Evolutionary conservation across 139 green algal genomes (phyloP), one percentile per base, ranked within the genome.

Genomic region (Micromonas commoda): DNA sequence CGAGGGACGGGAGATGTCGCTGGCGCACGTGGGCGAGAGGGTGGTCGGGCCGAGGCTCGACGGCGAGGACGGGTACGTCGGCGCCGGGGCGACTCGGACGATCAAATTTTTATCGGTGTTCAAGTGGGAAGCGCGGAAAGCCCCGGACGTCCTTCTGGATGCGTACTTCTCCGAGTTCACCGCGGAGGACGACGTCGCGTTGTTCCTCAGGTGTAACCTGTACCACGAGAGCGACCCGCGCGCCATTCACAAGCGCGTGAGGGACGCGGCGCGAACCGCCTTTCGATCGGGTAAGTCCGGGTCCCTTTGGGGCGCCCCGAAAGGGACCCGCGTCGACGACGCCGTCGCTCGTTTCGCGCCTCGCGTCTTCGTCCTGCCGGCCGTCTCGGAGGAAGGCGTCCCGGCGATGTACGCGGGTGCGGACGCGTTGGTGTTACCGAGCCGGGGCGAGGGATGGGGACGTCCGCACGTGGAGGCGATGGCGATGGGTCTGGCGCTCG

Each of bases 381-480:
- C 82, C 32, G 60, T 89, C 23, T 37, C 81, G 3, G 60, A 84
- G 32, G 34, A 19, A 52, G 76, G 84, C 3, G 28, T 88, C 31
- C 84, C 83, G 1, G 35, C 33, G 57, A 34, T 88, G 6, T 87
- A 84, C 82, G 77, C 74, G 67, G 81, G 89, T 0, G 87, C 77
- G 0, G 87, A 96, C 61, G 86, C 82, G 1, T 94, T 96, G 77
- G 91, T 96, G 78, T 80, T 94, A 63, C 88, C 91, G 2, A 88
- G 77, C 0, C 81, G 91, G 31, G 83, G 83, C 4, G 83, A 87
- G 54, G 82, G 83, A 33, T 93, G 90, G 90, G 90, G 88, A 2
- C 85, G 90, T 57, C 90, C 89, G 0, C 79, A 89, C 65, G 82
- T 87, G 37, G 88, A 94, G 80, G 89, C 88, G 38, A 91, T 91